A percentile compares a stretch with the other conserved stretches of the same genome.
These are phyloP conservation scores for Aspergillus texensis DNA, from an alignment of 2,329 filamentous ascomycete genomes.

Conservation along the genomic window DNA sequence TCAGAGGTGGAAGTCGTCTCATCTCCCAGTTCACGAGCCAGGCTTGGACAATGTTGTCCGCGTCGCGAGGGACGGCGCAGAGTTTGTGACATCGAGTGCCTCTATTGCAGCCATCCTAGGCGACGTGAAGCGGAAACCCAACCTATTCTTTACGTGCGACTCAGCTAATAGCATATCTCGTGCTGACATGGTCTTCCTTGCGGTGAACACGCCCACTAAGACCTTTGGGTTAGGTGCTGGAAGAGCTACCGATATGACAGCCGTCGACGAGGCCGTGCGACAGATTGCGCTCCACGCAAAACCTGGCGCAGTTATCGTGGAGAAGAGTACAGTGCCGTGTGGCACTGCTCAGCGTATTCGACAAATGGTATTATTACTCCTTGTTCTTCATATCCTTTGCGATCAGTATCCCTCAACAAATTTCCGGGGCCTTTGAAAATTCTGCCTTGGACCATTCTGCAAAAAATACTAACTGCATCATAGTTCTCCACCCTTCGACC, in stretches of 20 bases:
- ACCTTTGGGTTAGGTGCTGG: constrained; percentile 69
- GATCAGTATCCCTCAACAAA: too few relatives aligned
- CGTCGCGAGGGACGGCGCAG: constrained; percentile 41
- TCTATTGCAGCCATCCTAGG: constrained; percentile 2
- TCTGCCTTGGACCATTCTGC: neutral
- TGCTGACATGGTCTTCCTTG: constrained; percentile 74
- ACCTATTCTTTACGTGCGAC: constrained; percentile 74
- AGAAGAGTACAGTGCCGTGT: constrained; percentile 81
- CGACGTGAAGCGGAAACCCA: constrained; percentile 57
- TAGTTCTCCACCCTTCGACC: constrained; percentile 51
- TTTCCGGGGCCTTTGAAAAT: neutral
- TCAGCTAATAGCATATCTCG: constrained; percentile 63
- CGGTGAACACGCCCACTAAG: constrained; percentile 81
- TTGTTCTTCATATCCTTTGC: neutral
- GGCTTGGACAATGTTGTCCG: constrained; percentile 70
- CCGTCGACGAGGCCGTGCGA: constrained; percentile 69
- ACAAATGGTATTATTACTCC: constrained; percentile 57
- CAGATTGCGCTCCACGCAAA: constrained; percentile 69
- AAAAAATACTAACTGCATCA: neutral
- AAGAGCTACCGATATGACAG: constrained; percentile 71
- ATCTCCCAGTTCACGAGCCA: constrained; percentile 76
- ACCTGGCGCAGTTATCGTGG: constrained; percentile 72
- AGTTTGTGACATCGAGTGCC: neutral
- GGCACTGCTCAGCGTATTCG: constrained; percentile 71
- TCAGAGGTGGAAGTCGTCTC: constrained; percentile 70